Base-by-base conservation (phyloP, 352 stramenopile genomes). In the Pythium volutum region DNA sequence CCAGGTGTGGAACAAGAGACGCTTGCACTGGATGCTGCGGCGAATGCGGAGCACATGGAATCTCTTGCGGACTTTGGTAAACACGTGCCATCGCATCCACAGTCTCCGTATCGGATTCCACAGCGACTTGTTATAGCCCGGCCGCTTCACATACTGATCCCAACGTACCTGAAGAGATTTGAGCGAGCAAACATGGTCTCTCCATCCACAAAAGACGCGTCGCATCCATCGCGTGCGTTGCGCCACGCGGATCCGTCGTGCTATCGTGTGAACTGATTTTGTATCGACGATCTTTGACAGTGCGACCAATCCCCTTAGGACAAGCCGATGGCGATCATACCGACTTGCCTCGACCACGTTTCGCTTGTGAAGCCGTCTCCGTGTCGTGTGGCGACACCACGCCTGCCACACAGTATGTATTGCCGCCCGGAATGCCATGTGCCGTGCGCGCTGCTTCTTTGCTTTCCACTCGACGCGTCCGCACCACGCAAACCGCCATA, bases 31-130 rank as follows among this genome's bases (percentile, higher is more conserved):
- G n/a, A 9, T 46, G 3, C 20, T 20, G 10, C 22, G 27, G 11
- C 31, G 15, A 16, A 2, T 16, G 12, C 8, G 2, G 12, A 61
- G 26, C 4, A 11, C 8, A 2, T 36, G 26, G 3, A 61, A 9
- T 7, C 36, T 31, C 43, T 18, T 8, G 2, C 42, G 29, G 3
- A 50, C 5, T 1, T 6, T 25, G 15, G 15, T 20, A 41, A 84
- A 73, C 15, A 9, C 6, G 4, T 36, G 6, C 62, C 62, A 69
- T 7, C 26, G 29, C 6, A 41, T 4, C 62, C 54, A 69, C 16
- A 16, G 11, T 26, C 62, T 49, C 12, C 54, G 49, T 2, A 59
- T 23, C 8, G 54, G 54, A 38, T 69, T 69, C 62, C 62, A 69
- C 27, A 62, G 18, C 15, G 61, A 62, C 4, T 15, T 4, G 7